Conservation (phyloP, 345 rosid species). For the Excoecaria cochinchinensis region DNA sequence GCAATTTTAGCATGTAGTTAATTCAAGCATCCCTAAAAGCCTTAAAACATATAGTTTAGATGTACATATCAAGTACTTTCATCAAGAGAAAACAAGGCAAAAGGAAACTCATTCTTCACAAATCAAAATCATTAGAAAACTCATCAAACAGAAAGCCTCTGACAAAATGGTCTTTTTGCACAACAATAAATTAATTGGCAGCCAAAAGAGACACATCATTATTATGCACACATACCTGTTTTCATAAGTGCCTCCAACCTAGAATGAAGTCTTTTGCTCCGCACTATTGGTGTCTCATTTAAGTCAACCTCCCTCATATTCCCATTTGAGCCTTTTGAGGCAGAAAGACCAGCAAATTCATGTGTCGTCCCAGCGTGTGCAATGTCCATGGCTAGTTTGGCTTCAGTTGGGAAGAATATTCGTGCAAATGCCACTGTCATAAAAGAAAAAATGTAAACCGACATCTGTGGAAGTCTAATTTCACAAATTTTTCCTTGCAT, state of each 20-base stretch:
- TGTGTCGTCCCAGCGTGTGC: slow-evolving; percentile 69
- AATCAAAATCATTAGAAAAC: neutral
- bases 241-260: slow-evolving; percentile 87
- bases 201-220: neutral
- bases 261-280: slow-evolving; percentile 57
- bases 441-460: slow-evolving; percentile 15
- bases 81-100: neutral
- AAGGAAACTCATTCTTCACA: neutral
- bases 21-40: neutral
- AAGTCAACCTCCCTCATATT: slow-evolving; percentile 78
- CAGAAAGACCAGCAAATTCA: slow-evolving; percentile 61
- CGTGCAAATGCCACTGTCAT: slow-evolving; percentile 81
- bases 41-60: neutral
- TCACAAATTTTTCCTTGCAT: neutral
- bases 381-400: slow-evolving; percentile 87
- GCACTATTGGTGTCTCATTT: slow-evolving; percentile 81
- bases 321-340: slow-evolving; percentile 55
- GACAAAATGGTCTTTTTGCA: too few species aligned
- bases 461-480: neutral
- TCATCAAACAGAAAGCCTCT: neutral
- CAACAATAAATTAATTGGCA: too few species aligned
- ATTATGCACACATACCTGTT: slow-evolving; percentile 56
- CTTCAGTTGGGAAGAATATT: slow-evolving; percentile 82
- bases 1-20: neutral
- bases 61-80: neutral